Percentiles rank a stretch among this genome's conserved stretches.
Conservation (phyloP, 805 yeast species). For the Sugiyamaella smithiae region DNA sequence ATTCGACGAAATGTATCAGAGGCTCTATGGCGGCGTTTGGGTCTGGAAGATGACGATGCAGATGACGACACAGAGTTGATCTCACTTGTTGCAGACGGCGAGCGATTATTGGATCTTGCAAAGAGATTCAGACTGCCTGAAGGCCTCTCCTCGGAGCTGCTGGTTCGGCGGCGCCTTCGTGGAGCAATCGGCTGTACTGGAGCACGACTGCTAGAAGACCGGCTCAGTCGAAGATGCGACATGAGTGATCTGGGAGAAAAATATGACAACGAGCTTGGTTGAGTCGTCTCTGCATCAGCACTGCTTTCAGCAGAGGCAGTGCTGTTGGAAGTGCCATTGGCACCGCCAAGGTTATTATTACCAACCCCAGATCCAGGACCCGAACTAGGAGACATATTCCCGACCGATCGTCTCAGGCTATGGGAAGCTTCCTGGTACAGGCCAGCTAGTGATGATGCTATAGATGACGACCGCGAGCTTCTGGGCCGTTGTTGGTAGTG, state of each 20-base stretch:
- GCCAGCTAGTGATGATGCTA: background rate
- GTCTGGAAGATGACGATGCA: slow-evolving; percentile 3
- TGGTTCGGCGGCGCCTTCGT: slow-evolving; percentile 6
- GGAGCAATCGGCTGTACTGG: background rate
- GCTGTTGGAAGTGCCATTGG: background rate
- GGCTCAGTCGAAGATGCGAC: slow-evolving; percentile 1
- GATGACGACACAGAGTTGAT: background rate
- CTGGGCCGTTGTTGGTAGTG: too few relatives aligned
- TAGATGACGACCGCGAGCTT: background rate
- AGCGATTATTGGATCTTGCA: background rate
- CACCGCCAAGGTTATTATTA: background rate
- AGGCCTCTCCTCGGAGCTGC: background rate
- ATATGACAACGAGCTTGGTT: background rate
- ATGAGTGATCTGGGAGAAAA: background rate
- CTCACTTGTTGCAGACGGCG: background rate
- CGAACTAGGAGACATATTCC: background rate
- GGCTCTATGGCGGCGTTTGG: slow-evolving; percentile 12
- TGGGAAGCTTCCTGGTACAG: background rate
- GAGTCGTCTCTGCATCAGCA: background rate
- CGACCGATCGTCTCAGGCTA: background rate
- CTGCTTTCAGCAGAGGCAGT: background rate
- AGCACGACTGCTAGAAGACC: background rate
- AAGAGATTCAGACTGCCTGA: background rate
- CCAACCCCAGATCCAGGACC: background rate
- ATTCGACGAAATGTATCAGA: slow-evolving; percentile 9